A percentile compares a stretch with the other conserved stretches of the same genome.
These are phyloP conservation scores for Stereocaulon alpinum DNA, from an alignment of 495 filamentous ascomycete genomes.

Conservation along the genomic window DNA sequence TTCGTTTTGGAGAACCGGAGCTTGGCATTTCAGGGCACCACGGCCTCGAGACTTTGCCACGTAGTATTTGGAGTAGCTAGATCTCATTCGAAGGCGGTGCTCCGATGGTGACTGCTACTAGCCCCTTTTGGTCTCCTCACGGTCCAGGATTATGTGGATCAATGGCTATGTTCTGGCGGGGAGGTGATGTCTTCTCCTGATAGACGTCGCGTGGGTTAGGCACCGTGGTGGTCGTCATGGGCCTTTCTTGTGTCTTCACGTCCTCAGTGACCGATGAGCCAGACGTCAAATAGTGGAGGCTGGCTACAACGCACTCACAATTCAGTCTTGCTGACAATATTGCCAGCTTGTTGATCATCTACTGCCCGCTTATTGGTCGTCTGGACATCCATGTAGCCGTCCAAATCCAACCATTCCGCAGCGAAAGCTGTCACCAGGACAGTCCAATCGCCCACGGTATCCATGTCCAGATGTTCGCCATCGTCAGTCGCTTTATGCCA, in stretches of 20 bases:
- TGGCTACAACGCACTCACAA: conserved; percentile 14
- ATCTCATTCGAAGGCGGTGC: too few species aligned
- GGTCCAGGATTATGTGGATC: too few species aligned
- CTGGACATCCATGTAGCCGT: conserved; percentile 47
- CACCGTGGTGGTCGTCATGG: too few species aligned
- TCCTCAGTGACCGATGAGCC: conserved; percentile 6
- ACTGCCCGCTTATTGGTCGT: conserved; percentile 5
- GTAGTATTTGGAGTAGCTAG: too few species aligned
- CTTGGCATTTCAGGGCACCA: too few species aligned
- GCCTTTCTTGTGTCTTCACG: background rate
- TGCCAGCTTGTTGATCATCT: background rate
- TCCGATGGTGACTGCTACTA: too few species aligned
- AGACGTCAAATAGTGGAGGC: background rate
- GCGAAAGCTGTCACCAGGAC: conserved; percentile 72
- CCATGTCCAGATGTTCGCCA: conserved; percentile 71
- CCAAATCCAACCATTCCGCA: conserved; percentile 89
- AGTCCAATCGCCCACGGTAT: conserved; percentile 82
- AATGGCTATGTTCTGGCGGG: too few species aligned
- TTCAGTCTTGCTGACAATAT: conserved; percentile 21
- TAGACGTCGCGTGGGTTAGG: too few species aligned
- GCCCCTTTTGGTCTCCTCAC: too few species aligned
- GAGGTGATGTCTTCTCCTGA: too few species aligned
- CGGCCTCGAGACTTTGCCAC: too few species aligned
- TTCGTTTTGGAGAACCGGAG: too few species aligned
- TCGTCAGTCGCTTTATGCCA: conserved; percentile 87